Evolutionary conservation across 2,329 filamentous ascomycete species (phyloP), one percentile per base, ranked within the genome.

Genomic region (Pseudocercospora eumusae): DNA sequence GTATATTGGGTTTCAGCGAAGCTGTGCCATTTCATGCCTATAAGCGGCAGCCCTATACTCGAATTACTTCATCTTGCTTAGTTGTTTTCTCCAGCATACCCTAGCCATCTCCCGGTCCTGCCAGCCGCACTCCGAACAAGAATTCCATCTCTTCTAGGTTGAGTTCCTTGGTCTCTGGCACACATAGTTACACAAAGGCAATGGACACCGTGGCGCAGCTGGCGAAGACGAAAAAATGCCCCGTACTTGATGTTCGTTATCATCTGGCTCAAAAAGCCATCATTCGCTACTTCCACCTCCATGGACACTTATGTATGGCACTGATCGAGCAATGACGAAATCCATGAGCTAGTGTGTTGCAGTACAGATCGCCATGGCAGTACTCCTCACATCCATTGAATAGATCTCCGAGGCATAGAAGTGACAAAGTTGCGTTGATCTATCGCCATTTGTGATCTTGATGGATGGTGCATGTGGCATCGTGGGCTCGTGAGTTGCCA

Each of bases 351-450:
- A 69, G 28, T 69, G 65, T 2, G 55, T 57, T 10, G 61, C 64
- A 20, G 61, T 65, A 18, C 64, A 66, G 2, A 65, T 56, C 7
- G 60, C 62, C 9, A 68, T 62, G n/a, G 59, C 66, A n/a, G 55
- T 27, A 6, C 82, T 82, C 33, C 87, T 83, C 57, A 88, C 88
- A 64, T 85, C 84, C 74, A 88, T 82, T 9, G 87, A 86, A 72
- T 86, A 85, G 63, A 89, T 84, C 73, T 89, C 87, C 13, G 83
- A 82, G 70, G 86, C 85, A 71, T 89, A 89, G 36, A 31, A 31
- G 9, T 11, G 11, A 1, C 28, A 31, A 4, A 31, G 2, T 31
- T n/a, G n/a, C n/a, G n/a, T n/a, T n/a, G n/a, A n/a, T n/a, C n/a
- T n/a, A n/a, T n/a, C n/a, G n/a, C n/a, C n/a, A n/a, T n/a, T n/a